Evolutionary conservation across 768 basidiomycete genomes (phyloP).

Genomic region (Rhizopogon sp.): DNA sequence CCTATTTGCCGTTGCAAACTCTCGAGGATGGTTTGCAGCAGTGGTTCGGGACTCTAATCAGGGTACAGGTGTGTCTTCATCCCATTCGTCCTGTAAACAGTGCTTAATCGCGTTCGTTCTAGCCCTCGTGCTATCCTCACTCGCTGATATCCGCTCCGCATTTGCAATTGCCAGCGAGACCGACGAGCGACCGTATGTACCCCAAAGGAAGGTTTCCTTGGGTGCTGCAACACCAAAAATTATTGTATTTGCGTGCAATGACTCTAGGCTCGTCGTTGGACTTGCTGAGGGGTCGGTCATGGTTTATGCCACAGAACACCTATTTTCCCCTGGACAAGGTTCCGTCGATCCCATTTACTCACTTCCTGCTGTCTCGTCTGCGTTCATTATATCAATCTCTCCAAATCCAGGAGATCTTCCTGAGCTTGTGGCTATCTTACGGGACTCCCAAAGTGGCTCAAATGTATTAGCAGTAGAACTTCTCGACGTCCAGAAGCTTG

Average conservation of each 20-base stretch:
- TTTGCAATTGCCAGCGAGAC: conserved; percentile 37
- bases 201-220: conserved; percentile 46
- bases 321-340: conserved; percentile 43
- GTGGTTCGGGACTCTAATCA: conserved; percentile 33
- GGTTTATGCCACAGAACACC: conserved; percentile 49
- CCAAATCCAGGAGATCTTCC: conserved; percentile 60
- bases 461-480: conserved; percentile 49
- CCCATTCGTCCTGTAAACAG: background rate
- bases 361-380: conserved; percentile 37
- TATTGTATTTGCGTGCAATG: conserved; percentile 53
- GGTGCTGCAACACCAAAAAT: conserved; percentile 43
- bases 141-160: conserved; percentile 54
- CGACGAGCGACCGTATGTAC: conserved; percentile 40
- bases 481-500: conserved; percentile 49
- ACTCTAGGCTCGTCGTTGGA: conserved; percentile 56
- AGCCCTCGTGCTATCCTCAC: conserved; percentile 62
- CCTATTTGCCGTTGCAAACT: conserved; percentile 56
- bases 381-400: conserved; percentile 47
- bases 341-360: conserved; percentile 44
- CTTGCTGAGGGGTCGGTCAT: conserved; percentile 54
- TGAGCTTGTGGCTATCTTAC: conserved; percentile 57
- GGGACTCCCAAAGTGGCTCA: conserved; percentile 28
- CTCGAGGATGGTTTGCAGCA: conserved; percentile 68
- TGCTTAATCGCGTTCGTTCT: background rate
- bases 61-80: conserved; percentile 31